Evolutionary conservation across 176 grass and related monocot genomes (phyloP), one percentile per base, ranked within the genome.

Genomic region (Poa annua): DNA sequence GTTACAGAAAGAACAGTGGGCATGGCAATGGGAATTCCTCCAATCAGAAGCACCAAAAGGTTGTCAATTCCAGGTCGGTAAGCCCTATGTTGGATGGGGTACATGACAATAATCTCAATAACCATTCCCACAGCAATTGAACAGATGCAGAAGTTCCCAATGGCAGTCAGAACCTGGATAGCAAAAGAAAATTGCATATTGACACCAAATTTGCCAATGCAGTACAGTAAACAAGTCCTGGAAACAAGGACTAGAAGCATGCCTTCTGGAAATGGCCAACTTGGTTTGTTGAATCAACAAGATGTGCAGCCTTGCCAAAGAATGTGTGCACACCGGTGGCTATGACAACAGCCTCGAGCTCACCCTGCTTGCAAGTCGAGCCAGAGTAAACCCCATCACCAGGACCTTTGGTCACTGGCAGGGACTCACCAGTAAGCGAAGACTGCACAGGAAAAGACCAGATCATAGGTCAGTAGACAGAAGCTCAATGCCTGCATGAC

Each of bases 261-360:
- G 19, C 92, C 92, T 94, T 90, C 83, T 96, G 92, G 68, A 95
- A 95, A 82, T 95, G 92, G 9, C 92, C 92, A 76, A 95, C 92
- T 83, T 95, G 89, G 47, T 95, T 95, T 7, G 92, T 92, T 35
- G 89, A 92, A 61, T 95, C 92, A 26, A 95, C 92, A 53, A 95
- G 92, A 48, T 95, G 92, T 0, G 92, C 92, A 52, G 92, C 92
- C 82, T 95, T 95, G 33, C 92, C 92, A 1, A 95, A 95, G 90
- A 95, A 95, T 38, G 92, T 95, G 75, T 95, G 92, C 6, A 95
- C 92, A 53, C 92, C 92, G 0, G 92, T 95, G 11, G 92, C 92
- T 73, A 95, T 95, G 22, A 95, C 92, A 64, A 95, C 60, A 34
- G 92, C 87, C 29, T 95, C 87, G 0, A 95, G 89, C 68, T 95